Percentiles rank a stretch among this genome's conserved stretches.
Conservation (phyloP, 192 early-diverging fungal genomes). For the Umbelopsis vinacea region DNA sequence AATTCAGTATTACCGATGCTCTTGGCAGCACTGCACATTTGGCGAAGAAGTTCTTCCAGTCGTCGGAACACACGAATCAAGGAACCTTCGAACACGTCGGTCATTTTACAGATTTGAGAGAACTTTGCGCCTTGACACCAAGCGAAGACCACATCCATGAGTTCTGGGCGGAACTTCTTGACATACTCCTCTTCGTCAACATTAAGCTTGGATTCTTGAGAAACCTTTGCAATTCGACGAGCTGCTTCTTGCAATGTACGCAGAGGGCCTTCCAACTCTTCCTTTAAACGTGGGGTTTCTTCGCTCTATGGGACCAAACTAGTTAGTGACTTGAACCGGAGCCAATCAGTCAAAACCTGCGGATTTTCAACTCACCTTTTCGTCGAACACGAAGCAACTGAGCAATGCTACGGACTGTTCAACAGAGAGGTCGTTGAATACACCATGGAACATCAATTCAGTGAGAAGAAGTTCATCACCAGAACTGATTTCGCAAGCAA, state of each 20-base stretch:
- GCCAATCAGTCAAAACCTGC: not conserved
- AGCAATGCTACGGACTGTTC: constrained; percentile 88
- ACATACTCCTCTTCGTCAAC: constrained; percentile 92
- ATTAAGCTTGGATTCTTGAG: constrained; percentile 84
- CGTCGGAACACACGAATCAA: constrained; percentile 89
- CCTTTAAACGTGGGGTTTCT: constrained; percentile 56
- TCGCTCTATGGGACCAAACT: constrained; percentile 34
- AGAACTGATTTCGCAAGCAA: constrained; percentile 94
- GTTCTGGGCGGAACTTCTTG: constrained; percentile 76
- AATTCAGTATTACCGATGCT: constrained; percentile 93
- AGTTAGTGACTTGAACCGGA: not conserved
- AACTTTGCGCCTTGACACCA: constrained; percentile 95
- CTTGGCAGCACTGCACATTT: constrained; percentile 91
- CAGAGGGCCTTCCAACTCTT: constrained; percentile 80
- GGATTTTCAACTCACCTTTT: constrained; percentile 51
- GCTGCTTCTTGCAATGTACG: constrained; percentile 86
- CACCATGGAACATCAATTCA: constrained; percentile 96
- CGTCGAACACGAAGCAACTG: constrained; percentile 91
- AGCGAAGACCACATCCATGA: constrained; percentile 95
- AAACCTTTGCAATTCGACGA: constrained; percentile 81
- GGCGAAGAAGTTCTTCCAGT: constrained; percentile 88
- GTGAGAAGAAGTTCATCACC: constrained; percentile 95
- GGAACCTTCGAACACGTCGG: constrained; percentile 92
- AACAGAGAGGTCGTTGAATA: constrained; percentile 90
- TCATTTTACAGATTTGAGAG: constrained; percentile 93